Conservation (phyloP, 805 yeast species). For the Kregervanrija pseudodelftensis region DNA sequence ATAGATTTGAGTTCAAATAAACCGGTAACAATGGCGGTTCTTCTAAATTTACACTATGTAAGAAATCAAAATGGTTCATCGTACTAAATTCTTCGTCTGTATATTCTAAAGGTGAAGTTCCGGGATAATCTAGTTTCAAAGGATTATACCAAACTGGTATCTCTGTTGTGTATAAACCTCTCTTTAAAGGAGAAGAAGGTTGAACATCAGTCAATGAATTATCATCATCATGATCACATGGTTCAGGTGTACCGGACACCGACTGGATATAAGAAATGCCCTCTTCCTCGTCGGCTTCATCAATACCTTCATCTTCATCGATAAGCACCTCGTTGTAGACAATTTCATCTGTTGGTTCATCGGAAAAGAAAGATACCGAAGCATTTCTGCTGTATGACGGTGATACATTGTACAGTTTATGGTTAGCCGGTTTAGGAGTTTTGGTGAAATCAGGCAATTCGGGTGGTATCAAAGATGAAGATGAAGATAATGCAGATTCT, state of each 20-base stretch:
- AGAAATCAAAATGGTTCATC: conserved; percentile 29
- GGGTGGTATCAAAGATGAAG: background rate
- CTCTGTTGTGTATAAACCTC: conserved; percentile 17
- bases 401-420: too few relatives aligned
- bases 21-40: conserved; percentile 34
- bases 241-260: background rate
- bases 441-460: conserved; percentile 8
- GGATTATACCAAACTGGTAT: conserved; percentile 29
- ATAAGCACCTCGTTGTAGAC: conserved; percentile 18
- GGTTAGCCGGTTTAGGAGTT: conserved; percentile 1
- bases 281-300: background rate
- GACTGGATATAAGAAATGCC: background rate
- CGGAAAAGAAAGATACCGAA: conserved; percentile 24
- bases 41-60: conserved; percentile 21
- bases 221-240: background rate
- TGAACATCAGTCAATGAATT: background rate
- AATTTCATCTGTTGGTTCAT: conserved; percentile 15
- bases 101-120: conserved; percentile 27
- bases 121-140: conserved; percentile 25
- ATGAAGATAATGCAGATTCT: too few relatives aligned
- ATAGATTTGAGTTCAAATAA: conserved; percentile 30
- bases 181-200: conserved; percentile 5
- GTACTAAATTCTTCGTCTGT: conserved; percentile 28
- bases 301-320: conserved; percentile 6
- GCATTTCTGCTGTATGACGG: conserved; percentile 10